Evolutionary conservation across 805 yeast species (phyloP).

Genomic region (Teunomyces barrocoloradensis): DNA sequence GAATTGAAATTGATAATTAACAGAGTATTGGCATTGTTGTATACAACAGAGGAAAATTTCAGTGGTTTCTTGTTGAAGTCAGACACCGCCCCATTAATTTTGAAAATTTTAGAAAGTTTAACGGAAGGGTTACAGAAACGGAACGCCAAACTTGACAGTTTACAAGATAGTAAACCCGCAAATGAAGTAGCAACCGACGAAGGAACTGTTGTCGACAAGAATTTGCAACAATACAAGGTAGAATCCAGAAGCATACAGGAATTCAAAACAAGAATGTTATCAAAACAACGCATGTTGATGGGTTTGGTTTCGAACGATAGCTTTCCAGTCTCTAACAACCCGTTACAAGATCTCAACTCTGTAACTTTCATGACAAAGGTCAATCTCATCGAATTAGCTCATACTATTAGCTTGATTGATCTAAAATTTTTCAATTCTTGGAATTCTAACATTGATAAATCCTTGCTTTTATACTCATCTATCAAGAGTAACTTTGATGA

Average conservation of each 20-base stretch:
- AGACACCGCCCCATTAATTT: constrained; percentile 55
- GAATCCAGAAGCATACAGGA: constrained; percentile 35
- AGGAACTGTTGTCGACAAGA: neutral
- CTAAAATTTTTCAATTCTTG: constrained; percentile 62
- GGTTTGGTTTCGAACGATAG: constrained; percentile 21
- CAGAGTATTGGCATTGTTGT: constrained; percentile 53
- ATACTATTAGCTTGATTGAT: constrained; percentile 65
- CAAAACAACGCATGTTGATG: constrained; percentile 44
- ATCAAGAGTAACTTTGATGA: constrained; percentile 20
- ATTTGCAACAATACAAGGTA: neutral
- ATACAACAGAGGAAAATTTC: constrained; percentile 56
- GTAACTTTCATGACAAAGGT: constrained; percentile 52
- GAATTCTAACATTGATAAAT: constrained; percentile 79
- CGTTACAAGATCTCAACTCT: constrained; percentile 31
- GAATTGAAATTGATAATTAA: constrained; percentile 36
- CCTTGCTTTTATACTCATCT: constrained; percentile 61
- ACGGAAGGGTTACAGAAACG: constrained; percentile 31
- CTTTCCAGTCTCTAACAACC: constrained; percentile 12
- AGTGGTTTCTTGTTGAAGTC: constrained; percentile 70
- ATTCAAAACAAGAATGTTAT: constrained; percentile 52
- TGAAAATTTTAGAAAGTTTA: constrained; percentile 48
- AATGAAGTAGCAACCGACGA: constrained; percentile 6
- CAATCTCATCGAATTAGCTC: constrained; percentile 54
- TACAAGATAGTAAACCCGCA: neutral
- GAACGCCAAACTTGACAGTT: neutral